Base-by-base conservation (phyloP, 306 rosid genomes). In the Phaseolus lunatus region DNA sequence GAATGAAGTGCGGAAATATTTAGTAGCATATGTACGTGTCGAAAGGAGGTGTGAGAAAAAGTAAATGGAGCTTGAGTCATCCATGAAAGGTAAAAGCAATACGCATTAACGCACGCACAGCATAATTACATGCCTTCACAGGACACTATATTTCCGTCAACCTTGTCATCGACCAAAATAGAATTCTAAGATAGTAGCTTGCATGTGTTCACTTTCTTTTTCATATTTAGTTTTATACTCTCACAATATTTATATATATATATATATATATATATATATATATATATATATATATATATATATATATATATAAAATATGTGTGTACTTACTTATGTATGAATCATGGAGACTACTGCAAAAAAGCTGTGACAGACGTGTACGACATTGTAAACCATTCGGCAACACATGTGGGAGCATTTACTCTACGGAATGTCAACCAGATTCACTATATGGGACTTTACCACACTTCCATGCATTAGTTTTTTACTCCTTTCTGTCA, bases 31-130 rank as follows among this genome's bases (percentile, higher is more conserved):
- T 49, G 18, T n/a, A 8, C 31, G 9, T 23, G 26, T 4, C 63
- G 1, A 56, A 11, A 23, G 63, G n/a, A 56, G n/a, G 9, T 41
- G 9, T 7, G 10, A 26, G 13, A 41, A 18, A 3, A 69, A 67
- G 9, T 18, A 23, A 67, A 78, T 68, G 81, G 81, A 78, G 2
- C 61, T 68, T 78, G 81, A 78, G 39, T 68, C 75, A 78, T 41
- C 76, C 76, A 78, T 67, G 44, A 78, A 56, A 18, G 47, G 68
- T 56, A 56, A 77, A 24, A 77, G 41, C 15, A 37, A 24, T 1
- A 64, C 41, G 73, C 80, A 76, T 56, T 52, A 27, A 41, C 24
- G 45, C 58, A 37, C 29, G 43, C 45, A 7, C 31, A 61, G 41
- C 41, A 35, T 9, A 65, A 33, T 7, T 27, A 45, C 3, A 24